Conservation (phyloP, 768 basidiomycete species). For the Boletus huronensis region DNA sequence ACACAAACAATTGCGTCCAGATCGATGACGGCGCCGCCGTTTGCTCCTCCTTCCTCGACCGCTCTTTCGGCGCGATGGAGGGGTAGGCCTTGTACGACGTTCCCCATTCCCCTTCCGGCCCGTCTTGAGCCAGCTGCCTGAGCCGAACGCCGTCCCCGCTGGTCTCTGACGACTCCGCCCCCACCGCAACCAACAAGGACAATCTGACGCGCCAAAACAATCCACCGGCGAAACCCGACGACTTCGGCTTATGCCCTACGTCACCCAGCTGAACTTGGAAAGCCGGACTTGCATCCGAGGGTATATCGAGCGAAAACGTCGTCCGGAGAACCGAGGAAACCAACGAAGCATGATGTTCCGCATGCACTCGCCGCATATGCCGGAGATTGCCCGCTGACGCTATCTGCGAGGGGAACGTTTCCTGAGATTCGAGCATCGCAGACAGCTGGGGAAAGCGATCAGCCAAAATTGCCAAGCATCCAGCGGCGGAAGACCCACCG, state of each 20-base stretch:
- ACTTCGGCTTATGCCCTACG: slow-evolving; percentile 15
- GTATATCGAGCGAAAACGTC: slow-evolving; percentile 88
- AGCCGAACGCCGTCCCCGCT: slow-evolving; percentile 52
- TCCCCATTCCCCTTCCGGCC: slow-evolving; percentile 68
- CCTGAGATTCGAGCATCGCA: slow-evolving; percentile 86
- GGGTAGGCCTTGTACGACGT: slow-evolving; percentile 57
- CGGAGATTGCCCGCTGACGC: slow-evolving; percentile 45
- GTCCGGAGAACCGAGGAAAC: slow-evolving; percentile 69
- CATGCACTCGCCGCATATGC: slow-evolving; percentile 71
- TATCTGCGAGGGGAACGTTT: slow-evolving; percentile 66
- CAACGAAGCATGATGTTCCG: slow-evolving; percentile 81
- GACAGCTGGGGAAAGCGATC: slow-evolving; percentile 56
- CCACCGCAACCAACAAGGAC: slow-evolving; percentile 79
- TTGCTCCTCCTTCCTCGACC: slow-evolving; percentile 14
- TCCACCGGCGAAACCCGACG: slow-evolving; percentile 51
- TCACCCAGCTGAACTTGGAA: slow-evolving; percentile 64
- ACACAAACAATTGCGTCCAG: slow-evolving; percentile 42
- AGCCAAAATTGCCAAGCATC: background rate
- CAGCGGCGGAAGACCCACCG: slow-evolving; percentile 46
- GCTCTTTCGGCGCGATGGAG: slow-evolving; percentile 61
- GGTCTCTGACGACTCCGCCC: slow-evolving; percentile 40
- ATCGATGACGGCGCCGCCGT: slow-evolving; percentile 6
- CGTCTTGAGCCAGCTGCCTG: slow-evolving; percentile 54
- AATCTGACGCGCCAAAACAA: slow-evolving; percentile 88
- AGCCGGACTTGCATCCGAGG: slow-evolving; percentile 84